Percentiles rank a stretch among this genome's conserved stretches.
Conservation (phyloP, 441 rosid species). For the Croton setiger region DNA sequence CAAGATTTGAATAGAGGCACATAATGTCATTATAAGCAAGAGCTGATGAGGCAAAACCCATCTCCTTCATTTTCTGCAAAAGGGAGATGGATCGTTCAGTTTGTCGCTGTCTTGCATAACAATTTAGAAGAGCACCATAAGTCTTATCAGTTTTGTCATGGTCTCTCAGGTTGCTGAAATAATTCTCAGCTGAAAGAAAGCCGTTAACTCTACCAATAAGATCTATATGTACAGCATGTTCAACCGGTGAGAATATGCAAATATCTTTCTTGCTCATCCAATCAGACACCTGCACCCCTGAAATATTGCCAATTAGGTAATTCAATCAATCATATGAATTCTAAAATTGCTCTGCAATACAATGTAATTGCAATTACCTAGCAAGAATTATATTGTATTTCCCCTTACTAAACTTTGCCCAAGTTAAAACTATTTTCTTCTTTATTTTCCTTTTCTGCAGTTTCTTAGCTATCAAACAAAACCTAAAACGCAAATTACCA, state of each 20-base stretch:
- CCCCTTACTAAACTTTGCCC: no score
- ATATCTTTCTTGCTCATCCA: constrained; percentile 64
- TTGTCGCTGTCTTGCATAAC: constrained; percentile 64
- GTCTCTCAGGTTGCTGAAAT: constrained; percentile 55
- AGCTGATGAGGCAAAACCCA: constrained; percentile 52
- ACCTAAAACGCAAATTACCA: not conserved
- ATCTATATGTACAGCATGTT: constrained; percentile 79
- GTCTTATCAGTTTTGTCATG: constrained; percentile 68
- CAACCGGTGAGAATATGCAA: constrained; percentile 52
- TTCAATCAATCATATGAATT: no score
- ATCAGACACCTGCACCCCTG: constrained; percentile 56
- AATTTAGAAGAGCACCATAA: constrained; percentile 76
- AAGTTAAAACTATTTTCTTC: not conserved
- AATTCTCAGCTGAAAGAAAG: constrained; percentile 57
- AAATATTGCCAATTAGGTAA: constrained; percentile 7
- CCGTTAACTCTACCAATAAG: constrained; percentile 74
- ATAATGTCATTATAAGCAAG: constrained; percentile 72
- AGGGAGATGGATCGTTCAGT: constrained; percentile 53
- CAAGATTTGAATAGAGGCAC: constrained; percentile 63
- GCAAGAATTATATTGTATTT: no score
- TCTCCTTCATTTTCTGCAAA: constrained; percentile 62
- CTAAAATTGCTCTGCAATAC: no score
- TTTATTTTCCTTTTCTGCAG: not conserved
- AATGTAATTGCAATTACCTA: no score
- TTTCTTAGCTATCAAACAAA: constrained; percentile 19